Conservation (phyloP, 129 eudicot genomes). For the Flaveria bidentis region DNA sequence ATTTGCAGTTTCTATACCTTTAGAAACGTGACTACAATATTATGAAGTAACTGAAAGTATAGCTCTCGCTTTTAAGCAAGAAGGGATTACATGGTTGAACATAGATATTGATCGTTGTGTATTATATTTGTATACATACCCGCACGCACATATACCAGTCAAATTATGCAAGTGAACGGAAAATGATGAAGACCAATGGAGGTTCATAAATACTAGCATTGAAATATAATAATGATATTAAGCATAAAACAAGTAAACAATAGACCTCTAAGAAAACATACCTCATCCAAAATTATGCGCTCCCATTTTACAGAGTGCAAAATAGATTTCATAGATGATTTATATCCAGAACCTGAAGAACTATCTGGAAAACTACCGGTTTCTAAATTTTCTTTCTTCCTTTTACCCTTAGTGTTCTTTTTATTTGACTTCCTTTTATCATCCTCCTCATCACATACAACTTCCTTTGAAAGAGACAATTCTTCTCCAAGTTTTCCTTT, state of each 20-base stretch:
- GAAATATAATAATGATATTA: neutral
- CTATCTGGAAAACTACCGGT: conserved; percentile 29
- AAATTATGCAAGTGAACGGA: neutral
- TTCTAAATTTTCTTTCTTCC: conserved; percentile 26
- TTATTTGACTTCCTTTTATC: conserved; percentile 25
- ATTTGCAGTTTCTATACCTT: neutral
- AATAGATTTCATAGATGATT: conserved; percentile 43
- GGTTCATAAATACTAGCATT: conserved; percentile 10
- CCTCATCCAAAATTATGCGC: conserved; percentile 91
- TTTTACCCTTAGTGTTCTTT: conserved; percentile 35
- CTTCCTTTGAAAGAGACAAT: conserved; percentile 25
- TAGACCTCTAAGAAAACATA: conserved; percentile 26
- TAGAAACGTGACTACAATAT: neutral
- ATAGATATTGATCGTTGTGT: neutral
- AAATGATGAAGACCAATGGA: neutral
- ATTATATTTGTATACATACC: neutral
- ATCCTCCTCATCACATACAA: conserved; percentile 32
- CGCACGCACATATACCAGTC: neutral
- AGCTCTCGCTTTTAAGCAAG: neutral
- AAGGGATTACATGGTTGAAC: neutral
- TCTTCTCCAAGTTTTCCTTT: conserved; percentile 29
- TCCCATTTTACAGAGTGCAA: conserved; percentile 85
- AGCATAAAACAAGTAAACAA: conserved; percentile 1
- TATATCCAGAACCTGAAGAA: conserved; percentile 30
- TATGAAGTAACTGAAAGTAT: neutral